These are phyloP conservation scores for Aspergillus puulaauensis DNA, from an alignment of 2,329 filamentous ascomycete genomes.

Conservation along the genomic window DNA sequence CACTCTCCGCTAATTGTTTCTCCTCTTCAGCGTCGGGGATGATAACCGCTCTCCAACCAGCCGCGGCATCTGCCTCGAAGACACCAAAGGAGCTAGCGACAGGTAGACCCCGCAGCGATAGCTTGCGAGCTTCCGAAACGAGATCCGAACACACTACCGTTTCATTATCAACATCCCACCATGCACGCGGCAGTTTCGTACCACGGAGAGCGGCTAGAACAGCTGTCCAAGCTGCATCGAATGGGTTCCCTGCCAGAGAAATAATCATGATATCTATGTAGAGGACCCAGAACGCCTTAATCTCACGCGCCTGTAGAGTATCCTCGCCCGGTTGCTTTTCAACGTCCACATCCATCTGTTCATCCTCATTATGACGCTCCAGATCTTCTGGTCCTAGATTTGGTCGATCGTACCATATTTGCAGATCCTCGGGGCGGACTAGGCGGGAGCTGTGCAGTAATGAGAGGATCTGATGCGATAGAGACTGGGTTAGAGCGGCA, in stretches of 20 bases:
- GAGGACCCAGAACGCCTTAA: conserved; percentile 90
- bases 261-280: conserved; percentile 96
- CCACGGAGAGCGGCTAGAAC: conserved; percentile 77
- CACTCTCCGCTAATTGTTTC: conserved; percentile 46
- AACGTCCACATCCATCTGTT: conserved; percentile 51
- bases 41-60: conserved; percentile 39
- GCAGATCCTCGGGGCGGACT: conserved; percentile 65
- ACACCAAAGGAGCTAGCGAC: conserved; percentile 76
- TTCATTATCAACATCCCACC: conserved; percentile 81
- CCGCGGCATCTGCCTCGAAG: conserved; percentile 61
- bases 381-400: conserved; percentile 33
- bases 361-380: conserved; percentile 38
- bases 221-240: conserved; percentile 87
- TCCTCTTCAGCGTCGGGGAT: conserved; percentile 34
- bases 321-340: conserved; percentile 30
- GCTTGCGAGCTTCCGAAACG: conserved; percentile 52
- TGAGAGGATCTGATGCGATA: conserved; percentile 76
- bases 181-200: conserved; percentile 73
- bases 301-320: conserved; percentile 40
- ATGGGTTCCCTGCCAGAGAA: conserved; percentile 85
- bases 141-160: conserved; percentile 71
- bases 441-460: conserved; percentile 71
- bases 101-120: conserved; percentile 67
- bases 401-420: conserved; percentile 66
- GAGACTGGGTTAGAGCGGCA: conserved; percentile 74